Conservation (phyloP, 352 stramenopile genomes). For the Phytophthora aleatoria region DNA sequence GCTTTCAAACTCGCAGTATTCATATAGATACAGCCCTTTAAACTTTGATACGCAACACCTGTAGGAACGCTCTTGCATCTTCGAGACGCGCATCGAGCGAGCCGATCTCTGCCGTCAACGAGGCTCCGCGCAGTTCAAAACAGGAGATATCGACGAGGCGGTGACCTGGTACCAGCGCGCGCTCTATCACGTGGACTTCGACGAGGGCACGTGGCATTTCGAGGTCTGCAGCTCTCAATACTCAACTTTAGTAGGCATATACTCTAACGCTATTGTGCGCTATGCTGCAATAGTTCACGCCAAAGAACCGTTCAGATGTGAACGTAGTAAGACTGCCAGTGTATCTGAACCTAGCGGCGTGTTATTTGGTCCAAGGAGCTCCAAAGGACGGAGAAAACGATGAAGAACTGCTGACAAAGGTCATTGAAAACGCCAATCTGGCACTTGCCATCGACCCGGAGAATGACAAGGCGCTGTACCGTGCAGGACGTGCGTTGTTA, state of each 20-base stretch:
- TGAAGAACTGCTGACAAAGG: slow-evolving; percentile 48
- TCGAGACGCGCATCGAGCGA: slow-evolving; percentile 79
- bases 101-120: slow-evolving; percentile 66
- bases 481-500: slow-evolving; percentile 65
- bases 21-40: slow-evolving; percentile 2
- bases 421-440: slow-evolving; percentile 65
- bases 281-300: slow-evolving; percentile 50
- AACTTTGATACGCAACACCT: slow-evolving; percentile 6
- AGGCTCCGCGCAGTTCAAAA: slow-evolving; percentile 66
- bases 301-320: slow-evolving; percentile 72
- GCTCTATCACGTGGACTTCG: slow-evolving; percentile 83
- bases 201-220: slow-evolving; percentile 86
- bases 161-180: slow-evolving; percentile 80
- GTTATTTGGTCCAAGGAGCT: slow-evolving; percentile 54
- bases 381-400: slow-evolving; percentile 40
- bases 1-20: slow-evolving; percentile 12
- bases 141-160: slow-evolving; percentile 47
- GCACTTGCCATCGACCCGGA: slow-evolving; percentile 75
- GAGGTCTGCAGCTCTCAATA: slow-evolving; percentile 46
- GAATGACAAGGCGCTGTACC: slow-evolving; percentile 88
- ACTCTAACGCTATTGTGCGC: background rate
- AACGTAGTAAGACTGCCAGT: slow-evolving; percentile 77
- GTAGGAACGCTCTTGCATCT: slow-evolving; percentile 84
- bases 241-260: background rate
- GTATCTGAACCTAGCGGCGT: slow-evolving; percentile 83